These are phyloP conservation scores for Saksenaea vasiformis DNA, from an alignment of 371 early-diverging fungal genomes.

Conservation along the genomic window DNA sequence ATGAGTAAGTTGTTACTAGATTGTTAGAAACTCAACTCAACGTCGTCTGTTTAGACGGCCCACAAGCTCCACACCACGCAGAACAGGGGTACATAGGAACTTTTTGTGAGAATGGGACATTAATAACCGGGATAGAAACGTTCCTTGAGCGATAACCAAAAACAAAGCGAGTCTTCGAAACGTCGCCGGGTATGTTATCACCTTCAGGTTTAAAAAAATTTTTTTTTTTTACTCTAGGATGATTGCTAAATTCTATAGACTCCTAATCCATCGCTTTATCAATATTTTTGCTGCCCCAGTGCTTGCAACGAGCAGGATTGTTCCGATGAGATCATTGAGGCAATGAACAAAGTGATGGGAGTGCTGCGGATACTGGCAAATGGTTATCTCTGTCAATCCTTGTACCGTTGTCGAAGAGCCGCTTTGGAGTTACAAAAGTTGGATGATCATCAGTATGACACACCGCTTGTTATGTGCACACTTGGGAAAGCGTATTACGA, in stretches of 20 bases:
- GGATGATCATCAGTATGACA: constrained; percentile 45
- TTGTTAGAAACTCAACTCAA: not conserved
- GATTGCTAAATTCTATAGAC: not conserved
- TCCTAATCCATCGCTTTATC: not conserved
- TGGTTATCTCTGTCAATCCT: constrained; percentile 34
- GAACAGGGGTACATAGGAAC: too few relatives aligned
- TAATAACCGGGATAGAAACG: not conserved
- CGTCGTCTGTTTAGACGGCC: too few relatives aligned
- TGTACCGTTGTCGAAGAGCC: constrained; percentile 31
- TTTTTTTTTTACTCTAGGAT: too few relatives aligned
- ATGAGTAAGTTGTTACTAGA: not conserved
- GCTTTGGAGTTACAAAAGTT: constrained; percentile 33
- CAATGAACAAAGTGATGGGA: constrained; percentile 36
- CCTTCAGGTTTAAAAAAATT: not conserved
- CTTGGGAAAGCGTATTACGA: constrained; percentile 46
- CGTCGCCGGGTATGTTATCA: not conserved
- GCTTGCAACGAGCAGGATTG: not conserved
- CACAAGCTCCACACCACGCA: too few relatives aligned
- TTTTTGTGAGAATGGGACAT: too few relatives aligned
- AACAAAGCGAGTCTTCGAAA: not conserved
- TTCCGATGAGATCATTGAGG: constrained; percentile 15
- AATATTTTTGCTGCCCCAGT: not conserved
- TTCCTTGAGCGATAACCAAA: not conserved
- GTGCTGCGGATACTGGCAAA: constrained; percentile 32
- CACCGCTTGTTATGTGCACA: constrained; percentile 34